Conservation (phyloP, 75 land plant genomes). For the Pinus albicaulis region DNA sequence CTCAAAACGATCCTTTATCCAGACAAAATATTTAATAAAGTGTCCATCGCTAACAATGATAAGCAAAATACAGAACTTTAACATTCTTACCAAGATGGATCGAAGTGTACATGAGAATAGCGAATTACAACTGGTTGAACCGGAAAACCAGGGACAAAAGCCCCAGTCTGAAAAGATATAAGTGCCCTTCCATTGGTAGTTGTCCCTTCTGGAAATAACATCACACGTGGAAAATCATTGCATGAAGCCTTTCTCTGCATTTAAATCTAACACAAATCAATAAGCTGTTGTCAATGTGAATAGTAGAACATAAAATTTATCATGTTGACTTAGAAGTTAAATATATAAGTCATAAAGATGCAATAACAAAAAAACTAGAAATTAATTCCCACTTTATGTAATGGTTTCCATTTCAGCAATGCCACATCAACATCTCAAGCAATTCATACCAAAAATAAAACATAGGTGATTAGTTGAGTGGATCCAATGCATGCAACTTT, state of each 20-base stretch:
- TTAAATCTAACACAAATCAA: conserved; percentile 11
- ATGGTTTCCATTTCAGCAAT: too few species aligned
- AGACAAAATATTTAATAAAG: not conserved
- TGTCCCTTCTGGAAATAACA: conserved; percentile 96
- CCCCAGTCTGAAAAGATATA: conserved; percentile 88
- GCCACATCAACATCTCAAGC: too few species aligned
- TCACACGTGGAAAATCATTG: conserved; percentile 73
- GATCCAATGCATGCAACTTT: too few species aligned
- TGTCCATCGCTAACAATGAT: not conserved
- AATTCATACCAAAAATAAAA: too few species aligned
- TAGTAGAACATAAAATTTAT: too few species aligned
- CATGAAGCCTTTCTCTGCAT: conserved; percentile 78
- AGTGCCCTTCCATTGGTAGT: conserved; percentile 88
- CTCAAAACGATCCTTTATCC: not conserved
- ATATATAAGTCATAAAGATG: too few species aligned
- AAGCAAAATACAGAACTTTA: not conserved
- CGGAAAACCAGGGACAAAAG: conserved; percentile 82
- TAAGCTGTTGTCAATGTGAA: conserved; percentile 12
- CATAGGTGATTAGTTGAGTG: too few species aligned
- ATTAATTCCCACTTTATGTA: too few species aligned
- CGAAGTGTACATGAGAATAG: conserved; percentile 91
- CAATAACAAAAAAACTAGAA: too few species aligned
- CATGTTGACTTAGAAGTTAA: too few species aligned
- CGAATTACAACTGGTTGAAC: conserved; percentile 90
- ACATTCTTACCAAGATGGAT: conserved; percentile 81